Evolutionary conservation across 495 filamentous ascomycete genomes (phyloP), one percentile per base, ranked within the genome.

Genomic region (Penicillium ochrochloron): DNA sequence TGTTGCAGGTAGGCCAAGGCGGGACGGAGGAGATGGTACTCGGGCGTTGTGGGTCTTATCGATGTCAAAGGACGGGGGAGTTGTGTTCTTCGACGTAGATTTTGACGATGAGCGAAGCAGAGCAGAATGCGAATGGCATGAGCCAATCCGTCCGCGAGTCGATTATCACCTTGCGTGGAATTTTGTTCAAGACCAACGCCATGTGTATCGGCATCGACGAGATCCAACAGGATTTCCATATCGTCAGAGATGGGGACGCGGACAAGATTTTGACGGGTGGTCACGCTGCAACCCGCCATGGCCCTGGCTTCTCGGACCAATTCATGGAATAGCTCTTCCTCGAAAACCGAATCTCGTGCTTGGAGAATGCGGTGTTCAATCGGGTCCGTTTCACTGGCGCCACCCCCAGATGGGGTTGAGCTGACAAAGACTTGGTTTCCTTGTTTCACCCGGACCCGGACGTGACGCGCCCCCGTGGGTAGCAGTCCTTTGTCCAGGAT

Each of bases 271-370:
- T 85, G 83, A 31, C 82, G 79, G 5, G 87, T 81, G 17, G 83
- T 85, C 12, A 97, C 88, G 10, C 88, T 84, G 25, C 87, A 85
- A 46, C 84, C 84, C 11, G 86, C 82, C 41, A 96, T 77, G 0
- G 82, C 77, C 7, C 92, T 87, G 2, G 90, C 88, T 76, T 99
- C 96, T 12, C 90, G 85, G 53, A 89, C 86, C 23, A 99, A 75
- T 75, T 98, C 95, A 65, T 96, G 88, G 82, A 93, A 96, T n/a
- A 99, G 76, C 71, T 99, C 96, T 69, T 97, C 89, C 59, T 94
- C 90, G 70, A 92, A 97, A 2, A 96, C 81, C 60, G 91, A 93
- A 73, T 99, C 90, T 31, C 94, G 88, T 12, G 93, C 92, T 66
- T 92, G 88, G 19, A 89, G 83, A 50, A 98, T 91, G 9, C 84